Evolutionary conservation across 345 rosid species (phyloP).

Genomic region (Angophora floribunda): DNA sequence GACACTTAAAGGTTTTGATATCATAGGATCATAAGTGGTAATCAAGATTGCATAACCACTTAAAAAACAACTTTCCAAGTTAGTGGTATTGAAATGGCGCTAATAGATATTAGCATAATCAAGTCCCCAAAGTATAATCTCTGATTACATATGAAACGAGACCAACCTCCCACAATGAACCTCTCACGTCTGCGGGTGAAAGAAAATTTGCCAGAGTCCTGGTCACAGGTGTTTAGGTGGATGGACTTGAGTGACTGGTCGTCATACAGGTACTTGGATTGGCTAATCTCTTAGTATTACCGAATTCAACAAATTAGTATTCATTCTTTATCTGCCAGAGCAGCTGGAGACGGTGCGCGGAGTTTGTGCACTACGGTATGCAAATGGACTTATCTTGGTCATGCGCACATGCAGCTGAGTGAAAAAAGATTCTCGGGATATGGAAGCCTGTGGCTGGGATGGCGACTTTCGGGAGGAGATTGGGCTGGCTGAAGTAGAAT

Average conservation of each 20-base stretch:
- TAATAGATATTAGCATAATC: too few species aligned
- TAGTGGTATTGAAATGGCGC: too few species aligned
- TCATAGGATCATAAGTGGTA: too few species aligned
- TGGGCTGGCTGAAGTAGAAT: conserved; percentile 57
- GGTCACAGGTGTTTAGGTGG: conserved; percentile 96
- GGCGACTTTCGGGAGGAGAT: conserved; percentile 98
- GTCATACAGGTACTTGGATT: conserved; percentile 56
- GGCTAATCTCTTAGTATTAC: neutral
- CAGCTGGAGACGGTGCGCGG: conserved; percentile 92
- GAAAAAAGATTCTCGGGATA: conserved; percentile 69
- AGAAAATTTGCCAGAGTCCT: conserved; percentile 85
- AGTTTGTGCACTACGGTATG: conserved; percentile 96
- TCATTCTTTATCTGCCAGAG: conserved; percentile 31
- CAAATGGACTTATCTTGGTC: conserved; percentile 99
- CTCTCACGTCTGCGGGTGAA: conserved; percentile 61
- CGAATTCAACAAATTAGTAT: neutral
- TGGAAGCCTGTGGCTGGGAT: conserved; percentile 99
- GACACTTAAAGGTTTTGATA: too few species aligned
- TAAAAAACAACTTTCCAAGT: too few species aligned
- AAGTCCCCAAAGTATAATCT: too few species aligned
- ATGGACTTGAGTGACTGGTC: conserved; percentile 99
- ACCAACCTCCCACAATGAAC: too few species aligned
- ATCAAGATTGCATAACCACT: too few species aligned
- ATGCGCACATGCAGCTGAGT: conserved; percentile 84
- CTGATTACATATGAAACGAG: too few species aligned